Evolutionary conservation across 2,329 filamentous ascomycete species (phyloP).

Genomic region (Magnaporthiopsis incrustans): DNA sequence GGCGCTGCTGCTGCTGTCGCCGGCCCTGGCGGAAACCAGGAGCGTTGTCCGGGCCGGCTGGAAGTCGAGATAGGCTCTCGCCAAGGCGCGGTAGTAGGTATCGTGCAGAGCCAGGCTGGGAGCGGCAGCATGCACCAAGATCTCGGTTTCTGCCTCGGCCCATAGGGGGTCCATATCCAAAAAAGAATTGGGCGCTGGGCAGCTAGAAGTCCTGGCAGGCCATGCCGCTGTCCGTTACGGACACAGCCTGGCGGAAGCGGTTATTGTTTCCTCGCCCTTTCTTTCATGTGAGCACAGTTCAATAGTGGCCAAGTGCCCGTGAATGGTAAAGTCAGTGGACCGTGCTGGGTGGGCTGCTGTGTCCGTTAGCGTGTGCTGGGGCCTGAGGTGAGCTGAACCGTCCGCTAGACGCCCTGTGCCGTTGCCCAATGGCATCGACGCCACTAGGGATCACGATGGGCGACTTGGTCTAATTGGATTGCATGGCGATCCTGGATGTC

Average conservation of each 20-base stretch:
- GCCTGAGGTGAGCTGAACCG: too few relatives aligned
- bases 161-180: not conserved
- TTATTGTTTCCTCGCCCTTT: not conserved
- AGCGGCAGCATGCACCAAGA: slow-evolving; percentile 48
- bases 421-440: too few relatives aligned
- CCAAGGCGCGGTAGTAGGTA: slow-evolving; percentile 38
- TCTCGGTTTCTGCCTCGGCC: slow-evolving; percentile 28
- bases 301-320: too few relatives aligned
- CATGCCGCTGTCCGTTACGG: not conserved
- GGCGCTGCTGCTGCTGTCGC: not conserved
- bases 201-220: not conserved
- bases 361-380: too few relatives aligned
- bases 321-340: too few relatives aligned
- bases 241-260: too few relatives aligned
- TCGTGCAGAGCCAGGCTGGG: slow-evolving; percentile 41
- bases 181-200: not conserved
- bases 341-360: too few relatives aligned
- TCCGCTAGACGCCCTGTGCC: too few relatives aligned
- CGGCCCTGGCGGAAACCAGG: not conserved
- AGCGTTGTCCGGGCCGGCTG: slow-evolving; percentile 18
- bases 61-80: slow-evolving; percentile 43
- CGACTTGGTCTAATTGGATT: not conserved
- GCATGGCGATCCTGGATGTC: too few relatives aligned
- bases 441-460: too few relatives aligned
- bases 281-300: too few relatives aligned